A percentile compares a stretch with the other conserved stretches of the same genome.
phyloP scores from a whole-genome alignment of 371 early-diverging fungal genomes.

The Lichtheimia ornata region DNA sequence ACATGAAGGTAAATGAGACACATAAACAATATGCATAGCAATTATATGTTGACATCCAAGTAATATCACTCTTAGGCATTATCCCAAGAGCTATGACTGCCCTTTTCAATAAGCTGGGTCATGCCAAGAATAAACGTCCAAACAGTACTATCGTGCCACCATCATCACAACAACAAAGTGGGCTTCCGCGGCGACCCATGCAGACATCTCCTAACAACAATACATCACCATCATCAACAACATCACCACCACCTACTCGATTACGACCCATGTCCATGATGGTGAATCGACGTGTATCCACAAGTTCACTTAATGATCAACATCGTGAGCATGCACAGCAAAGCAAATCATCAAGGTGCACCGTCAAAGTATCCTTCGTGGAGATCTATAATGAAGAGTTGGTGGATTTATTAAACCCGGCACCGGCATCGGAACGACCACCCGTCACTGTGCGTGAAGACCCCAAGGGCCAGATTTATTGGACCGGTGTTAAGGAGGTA shows the following conservation, averaged over 20 bases:
- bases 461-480: conserved; percentile 83
- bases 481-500: conserved; percentile 87
- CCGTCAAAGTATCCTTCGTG: conserved; percentile 69
- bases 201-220: no score
- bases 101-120: conserved; percentile 60
- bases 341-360: conserved; percentile 37
- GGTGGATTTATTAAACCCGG: conserved; percentile 77
- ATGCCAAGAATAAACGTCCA: not conserved
- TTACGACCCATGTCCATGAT: conserved; percentile 11
- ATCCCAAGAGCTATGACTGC: conserved; percentile 86
- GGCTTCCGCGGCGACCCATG: no score
- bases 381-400: conserved; percentile 99
- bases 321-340: not conserved
- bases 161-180: no score
- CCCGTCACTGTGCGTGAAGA: conserved; percentile 91
- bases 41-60: not conserved
- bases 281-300: no score
- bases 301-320: not conserved
- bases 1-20: conserved; percentile 42
- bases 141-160: not conserved
- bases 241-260: no score
- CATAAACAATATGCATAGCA: not conserved
- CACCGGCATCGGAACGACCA: conserved; percentile 54
- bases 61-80: conserved; percentile 61
- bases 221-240: no score